Base-by-base conservation (phyloP, 192 early-diverging fungal species). In the Podila epicladia region DNA sequence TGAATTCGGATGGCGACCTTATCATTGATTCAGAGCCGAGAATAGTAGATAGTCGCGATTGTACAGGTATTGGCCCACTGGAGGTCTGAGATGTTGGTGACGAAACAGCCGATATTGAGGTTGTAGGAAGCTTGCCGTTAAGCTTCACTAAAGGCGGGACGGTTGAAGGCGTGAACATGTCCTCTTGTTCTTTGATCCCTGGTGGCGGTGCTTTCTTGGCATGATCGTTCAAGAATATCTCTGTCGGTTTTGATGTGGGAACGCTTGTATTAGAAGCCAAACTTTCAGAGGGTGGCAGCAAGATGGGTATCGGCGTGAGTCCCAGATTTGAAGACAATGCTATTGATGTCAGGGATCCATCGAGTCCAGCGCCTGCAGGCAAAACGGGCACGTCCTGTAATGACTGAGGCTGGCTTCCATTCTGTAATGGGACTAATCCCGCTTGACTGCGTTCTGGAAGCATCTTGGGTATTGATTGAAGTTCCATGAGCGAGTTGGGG, bases 391-490 rank as follows among this genome's bases (percentile, higher is more conserved):
- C 9, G 24, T 26, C 24, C 24, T 20, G 33, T 41, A n/a, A 13
- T 2, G 12, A 24, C 58, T 29, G 15, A 4, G 0, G 41, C 4
- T 48, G 35, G 4, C 53, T 15, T 20, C n/a, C 49, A 19, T n/a
- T 24, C 41, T 45, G 41, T n/a, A 49, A 31, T 32, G 26, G 19
- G 6, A 7, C 5, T 53, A 53, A 29, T 38, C 65, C 65, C 24
- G 53, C 9, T 20, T 12, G 17, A 12, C 13, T 7, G 7, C 76
- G 65, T 3, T 72, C 77, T n/a, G 77, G 77, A 5, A 80, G 66
- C 35, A 38, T 64, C 15, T 58, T 49, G 12, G 77, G 77, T 22
- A 80, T 80, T 22, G 77, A 73, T 37, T 80, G 77, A 13, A 80
- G 67, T 13, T 80, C 66, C 71, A 80, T 73, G n/a, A 73, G 62